Percentiles rank a stretch among this genome's conserved stretches.
Evolutionary conservation across 331 rosid genomes (phyloP).

Genomic region (Rosa hybrid): DNA sequence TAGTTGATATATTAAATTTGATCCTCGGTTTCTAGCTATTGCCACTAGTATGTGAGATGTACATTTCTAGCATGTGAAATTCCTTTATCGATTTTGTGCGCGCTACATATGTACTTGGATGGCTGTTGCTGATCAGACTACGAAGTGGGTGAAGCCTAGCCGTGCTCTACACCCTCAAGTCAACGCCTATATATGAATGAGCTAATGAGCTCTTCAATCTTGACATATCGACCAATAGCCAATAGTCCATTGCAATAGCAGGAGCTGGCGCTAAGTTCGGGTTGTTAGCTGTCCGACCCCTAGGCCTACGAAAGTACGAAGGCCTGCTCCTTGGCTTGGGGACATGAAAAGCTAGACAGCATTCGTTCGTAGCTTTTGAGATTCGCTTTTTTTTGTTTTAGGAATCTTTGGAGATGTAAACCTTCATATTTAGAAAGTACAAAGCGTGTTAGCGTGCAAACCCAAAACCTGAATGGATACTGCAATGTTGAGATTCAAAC

Average conservation of each 20-base stretch:
- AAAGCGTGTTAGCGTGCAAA: neutral
- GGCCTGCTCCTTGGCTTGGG: neutral
- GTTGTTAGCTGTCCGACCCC: neutral
- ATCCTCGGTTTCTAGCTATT: no score
- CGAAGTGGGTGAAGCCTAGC: constrained; percentile 2
- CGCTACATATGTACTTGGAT: neutral
- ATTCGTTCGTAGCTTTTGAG: neutral
- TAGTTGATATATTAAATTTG: no score
- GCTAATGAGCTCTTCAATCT: neutral
- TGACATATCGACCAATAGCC: neutral
- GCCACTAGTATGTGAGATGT: neutral
- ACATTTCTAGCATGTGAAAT: neutral
- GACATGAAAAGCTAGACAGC: neutral
- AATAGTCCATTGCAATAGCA: neutral
- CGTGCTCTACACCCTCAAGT: neutral
- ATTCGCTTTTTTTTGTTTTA: neutral
- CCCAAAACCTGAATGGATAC: neutral
- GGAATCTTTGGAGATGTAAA: neutral
- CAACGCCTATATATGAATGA: neutral
- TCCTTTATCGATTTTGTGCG: neutral
- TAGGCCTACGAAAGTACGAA: neutral
- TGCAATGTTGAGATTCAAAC: neutral
- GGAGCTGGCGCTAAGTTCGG: neutral
- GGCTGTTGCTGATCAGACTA: neutral
- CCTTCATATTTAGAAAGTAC: neutral